Evolutionary conservation across 1,284 basidiomycete species (phyloP).

Genomic region (Cutaneotrichosporon sp.): DNA sequence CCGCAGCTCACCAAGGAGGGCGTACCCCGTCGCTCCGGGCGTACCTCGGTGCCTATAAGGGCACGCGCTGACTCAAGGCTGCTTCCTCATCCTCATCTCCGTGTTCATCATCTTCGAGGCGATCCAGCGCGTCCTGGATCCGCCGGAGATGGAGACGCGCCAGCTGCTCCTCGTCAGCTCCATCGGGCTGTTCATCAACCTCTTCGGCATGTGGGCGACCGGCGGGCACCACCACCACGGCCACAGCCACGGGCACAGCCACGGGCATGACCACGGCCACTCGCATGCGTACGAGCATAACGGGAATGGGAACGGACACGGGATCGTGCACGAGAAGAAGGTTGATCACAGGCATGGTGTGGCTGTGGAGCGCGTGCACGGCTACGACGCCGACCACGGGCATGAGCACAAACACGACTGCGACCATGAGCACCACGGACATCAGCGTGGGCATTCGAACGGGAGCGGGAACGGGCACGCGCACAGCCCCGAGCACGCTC

Average conservation of each 20-base stretch:
- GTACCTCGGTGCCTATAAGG: no score
- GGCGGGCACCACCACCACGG: conserved; percentile 85
- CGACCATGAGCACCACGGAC: conserved; percentile 5
- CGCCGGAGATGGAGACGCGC: conserved; percentile 96
- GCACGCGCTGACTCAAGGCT: conserved; percentile 24
- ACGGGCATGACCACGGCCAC: conserved; percentile 20
- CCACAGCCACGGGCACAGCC: conserved; percentile 35
- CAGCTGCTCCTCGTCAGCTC: conserved; percentile 86
- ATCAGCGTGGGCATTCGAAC: neutral
- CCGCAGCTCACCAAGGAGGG: no score
- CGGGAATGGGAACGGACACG: conserved; percentile 18
- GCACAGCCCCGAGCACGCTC: conserved; percentile 8
- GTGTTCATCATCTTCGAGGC: conserved; percentile 99
- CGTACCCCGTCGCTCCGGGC: no score
- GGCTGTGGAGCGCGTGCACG: conserved; percentile 5
- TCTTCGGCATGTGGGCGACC: conserved; percentile 99
- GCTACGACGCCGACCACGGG: conserved; percentile 15
- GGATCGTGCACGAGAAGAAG: conserved; percentile 40
- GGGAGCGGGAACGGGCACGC: conserved; percentile 17
- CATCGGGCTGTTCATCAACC: conserved; percentile 84
- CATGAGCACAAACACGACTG: conserved; percentile 15
- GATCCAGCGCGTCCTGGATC: conserved; percentile 86
- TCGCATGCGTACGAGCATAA: conserved; percentile 21
- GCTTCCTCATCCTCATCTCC: conserved; percentile 93
- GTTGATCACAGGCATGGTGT: conserved; percentile 40